Percentiles rank a stretch among this genome's conserved stretches.
Evolutionary conservation across 176 grass and related monocot species (phyloP).

Genomic region (Aegilops bicornis): DNA sequence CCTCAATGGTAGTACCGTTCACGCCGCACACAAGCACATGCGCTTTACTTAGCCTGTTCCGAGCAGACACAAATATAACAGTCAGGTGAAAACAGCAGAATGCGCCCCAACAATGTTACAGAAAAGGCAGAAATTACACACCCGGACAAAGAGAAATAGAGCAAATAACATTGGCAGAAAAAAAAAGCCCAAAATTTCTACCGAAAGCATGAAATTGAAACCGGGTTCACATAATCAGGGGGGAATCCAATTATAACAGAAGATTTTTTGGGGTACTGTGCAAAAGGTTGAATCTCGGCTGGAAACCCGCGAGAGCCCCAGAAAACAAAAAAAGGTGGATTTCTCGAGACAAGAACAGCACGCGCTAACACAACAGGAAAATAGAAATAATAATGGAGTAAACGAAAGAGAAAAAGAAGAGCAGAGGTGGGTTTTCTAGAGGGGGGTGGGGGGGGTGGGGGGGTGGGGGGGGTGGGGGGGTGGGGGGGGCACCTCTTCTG

Average conservation of each 20-base stretch:
- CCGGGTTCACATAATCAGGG: not conserved
- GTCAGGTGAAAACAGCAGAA: not conserved
- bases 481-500: slow-evolving; percentile 73
- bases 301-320: not conserved
- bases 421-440: no score
- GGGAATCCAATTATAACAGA: not conserved
- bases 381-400: not conserved
- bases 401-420: not conserved
- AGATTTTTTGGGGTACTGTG: not conserved
- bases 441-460: not conserved
- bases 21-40: slow-evolving; percentile 83
- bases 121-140: not conserved
- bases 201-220: no score
- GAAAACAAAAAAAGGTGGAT: not conserved
- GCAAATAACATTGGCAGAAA: not conserved
- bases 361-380: not conserved
- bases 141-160: not conserved
- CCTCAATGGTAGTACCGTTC: slow-evolving; percentile 80
- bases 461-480: not conserved
- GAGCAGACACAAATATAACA: slow-evolving; percentile 8
- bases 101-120: not conserved
- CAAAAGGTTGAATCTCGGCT: not conserved
- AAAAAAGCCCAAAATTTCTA: not conserved
- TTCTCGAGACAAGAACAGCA: not conserved
- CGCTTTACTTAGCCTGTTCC: slow-evolving; percentile 78